Evolutionary conservation across 2,329 filamentous ascomycete genomes (phyloP).

Genomic region (Aspergillus ustus): DNA sequence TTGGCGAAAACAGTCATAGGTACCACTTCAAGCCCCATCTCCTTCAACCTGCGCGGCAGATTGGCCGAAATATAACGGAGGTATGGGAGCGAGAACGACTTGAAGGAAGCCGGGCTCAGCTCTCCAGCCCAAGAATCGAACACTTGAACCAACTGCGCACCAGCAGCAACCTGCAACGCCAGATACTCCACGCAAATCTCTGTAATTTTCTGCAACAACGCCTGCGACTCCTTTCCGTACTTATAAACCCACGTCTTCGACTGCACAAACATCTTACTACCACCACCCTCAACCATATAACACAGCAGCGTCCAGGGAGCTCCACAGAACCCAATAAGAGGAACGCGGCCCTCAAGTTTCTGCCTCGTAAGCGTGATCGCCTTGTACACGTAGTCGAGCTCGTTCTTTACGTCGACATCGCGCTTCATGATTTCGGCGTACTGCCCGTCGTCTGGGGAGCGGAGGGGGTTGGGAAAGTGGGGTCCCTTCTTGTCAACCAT

Average conservation of each 20-base stretch:
- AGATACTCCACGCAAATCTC: constrained; percentile 95
- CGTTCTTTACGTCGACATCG: constrained; percentile 80
- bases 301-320: constrained; percentile 96
- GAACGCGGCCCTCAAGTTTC: constrained; percentile 86
- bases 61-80: constrained; percentile 81
- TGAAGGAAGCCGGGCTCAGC: constrained; percentile 81
- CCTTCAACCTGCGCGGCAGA: constrained; percentile 73
- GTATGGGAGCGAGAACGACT: constrained; percentile 83
- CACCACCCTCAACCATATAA: constrained; percentile 99
- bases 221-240: constrained; percentile 79
- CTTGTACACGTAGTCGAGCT: constrained; percentile 93
- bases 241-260: constrained; percentile 97
- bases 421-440: constrained; percentile 77
- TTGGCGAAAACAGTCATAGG: constrained; percentile 99
- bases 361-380: constrained; percentile 89
- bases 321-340: constrained; percentile 94
- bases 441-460: constrained; percentile 78
- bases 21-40: constrained; percentile 76
- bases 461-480: constrained; percentile 85
- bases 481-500: constrained; percentile 98
- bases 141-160: constrained; percentile 93
- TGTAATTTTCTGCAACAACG: constrained; percentile 84
- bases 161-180: constrained; percentile 87
- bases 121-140: constrained; percentile 99
- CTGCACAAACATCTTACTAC: constrained; percentile 91